Percentiles rank a stretch among this genome's conserved stretches.
These are phyloP conservation scores for Xylariaceae sp. DNA, from an alignment of 2,329 filamentous ascomycete species.

Conservation along the genomic window DNA sequence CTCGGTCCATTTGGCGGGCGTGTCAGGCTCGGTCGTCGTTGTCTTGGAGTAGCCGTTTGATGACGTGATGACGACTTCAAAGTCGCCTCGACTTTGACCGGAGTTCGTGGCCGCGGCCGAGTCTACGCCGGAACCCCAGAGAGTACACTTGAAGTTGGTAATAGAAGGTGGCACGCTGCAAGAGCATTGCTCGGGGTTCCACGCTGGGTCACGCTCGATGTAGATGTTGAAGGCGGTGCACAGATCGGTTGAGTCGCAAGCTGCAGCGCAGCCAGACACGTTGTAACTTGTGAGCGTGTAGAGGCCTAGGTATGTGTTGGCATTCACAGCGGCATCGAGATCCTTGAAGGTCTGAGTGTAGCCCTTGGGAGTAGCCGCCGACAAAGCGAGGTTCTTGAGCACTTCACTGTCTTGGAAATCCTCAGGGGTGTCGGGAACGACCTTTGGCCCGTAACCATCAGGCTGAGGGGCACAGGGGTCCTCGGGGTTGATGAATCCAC, in stretches of 20 bases:
- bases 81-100: background rate
- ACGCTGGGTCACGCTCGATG: conserved; percentile 3
- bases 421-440: background rate
- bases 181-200: conserved; percentile 2
- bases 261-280: background rate
- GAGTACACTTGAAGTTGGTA: conserved; percentile 3
- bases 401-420: background rate
- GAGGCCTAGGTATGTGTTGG: conserved; percentile 4
- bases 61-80: background rate
- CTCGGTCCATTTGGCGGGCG: background rate
- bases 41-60: conserved; percentile 2
- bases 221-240: conserved; percentile 3
- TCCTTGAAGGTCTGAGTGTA: background rate
- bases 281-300: conserved; percentile 1
- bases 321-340: background rate
- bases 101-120: conserved; percentile 1
- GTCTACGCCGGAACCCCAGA: conserved; percentile 3
- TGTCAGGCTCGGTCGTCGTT: background rate
- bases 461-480: conserved; percentile 6
- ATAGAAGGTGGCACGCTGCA: background rate
- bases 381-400: background rate
- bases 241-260: background rate
- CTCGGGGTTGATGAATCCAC: conserved; percentile 3
- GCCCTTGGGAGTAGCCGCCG: background rate
- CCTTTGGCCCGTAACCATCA: background rate